Conservation (phyloP, 305 asterid species). For the Ajuga reptans region DNA sequence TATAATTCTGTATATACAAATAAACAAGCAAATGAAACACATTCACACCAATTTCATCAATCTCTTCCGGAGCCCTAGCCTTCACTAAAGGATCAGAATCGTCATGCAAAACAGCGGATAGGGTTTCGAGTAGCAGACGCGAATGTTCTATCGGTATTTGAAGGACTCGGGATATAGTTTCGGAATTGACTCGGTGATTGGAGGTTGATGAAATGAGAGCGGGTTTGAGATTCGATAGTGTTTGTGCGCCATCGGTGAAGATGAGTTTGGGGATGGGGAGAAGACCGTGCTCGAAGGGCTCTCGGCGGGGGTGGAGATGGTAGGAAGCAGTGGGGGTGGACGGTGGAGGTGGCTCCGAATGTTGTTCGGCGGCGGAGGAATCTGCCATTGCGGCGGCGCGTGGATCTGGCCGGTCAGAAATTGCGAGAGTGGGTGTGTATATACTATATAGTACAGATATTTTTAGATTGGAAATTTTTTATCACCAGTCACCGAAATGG, state of each 20-base stretch:
- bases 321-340: constrained; percentile 17
- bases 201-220: constrained; percentile 40
- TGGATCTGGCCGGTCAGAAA: constrained; percentile 28
- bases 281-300: constrained; percentile 92
- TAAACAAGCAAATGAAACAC: constrained; percentile 73
- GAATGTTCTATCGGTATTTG: constrained; percentile 74
- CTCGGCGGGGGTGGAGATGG: constrained; percentile 75
- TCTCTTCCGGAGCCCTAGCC: constrained; percentile 38
- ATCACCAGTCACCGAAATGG: background rate
- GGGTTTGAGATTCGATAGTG: constrained; percentile 51
- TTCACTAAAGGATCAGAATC: constrained; percentile 61
- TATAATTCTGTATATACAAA: constrained; percentile 70
- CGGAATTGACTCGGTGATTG: constrained; percentile 34
- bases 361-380: constrained; percentile 21
- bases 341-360: constrained; percentile 24
- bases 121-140: constrained; percentile 65
- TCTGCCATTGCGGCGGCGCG: constrained; percentile 42
- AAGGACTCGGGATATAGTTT: constrained; percentile 39
- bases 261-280: constrained; percentile 78
- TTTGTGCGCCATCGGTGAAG: constrained; percentile 63
- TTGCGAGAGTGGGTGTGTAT: constrained; percentile 14
- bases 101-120: constrained; percentile 55
- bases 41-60: constrained; percentile 53
- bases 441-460: background rate
- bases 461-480: background rate